These are phyloP conservation scores for Moesziomyces antarcticus DNA, from an alignment of 1,284 basidiomycete genomes.

Conservation along the genomic window DNA sequence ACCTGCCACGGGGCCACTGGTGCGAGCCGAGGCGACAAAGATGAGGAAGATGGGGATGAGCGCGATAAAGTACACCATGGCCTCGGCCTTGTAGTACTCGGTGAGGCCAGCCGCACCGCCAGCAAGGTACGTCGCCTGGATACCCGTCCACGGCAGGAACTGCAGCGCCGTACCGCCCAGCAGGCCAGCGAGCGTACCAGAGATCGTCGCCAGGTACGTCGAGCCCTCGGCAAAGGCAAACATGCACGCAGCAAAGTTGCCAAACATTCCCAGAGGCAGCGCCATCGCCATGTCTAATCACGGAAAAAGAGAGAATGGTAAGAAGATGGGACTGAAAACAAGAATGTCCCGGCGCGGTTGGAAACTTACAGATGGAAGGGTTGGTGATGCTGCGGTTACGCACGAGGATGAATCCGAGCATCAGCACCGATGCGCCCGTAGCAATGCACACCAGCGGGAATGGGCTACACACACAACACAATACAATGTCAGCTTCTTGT, in stretches of 20 bases:
- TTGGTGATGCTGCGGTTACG: constrained; percentile 26
- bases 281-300: constrained; percentile 17
- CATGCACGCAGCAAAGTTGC: constrained; percentile 53
- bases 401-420: constrained; percentile 38
- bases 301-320: too few species aligned
- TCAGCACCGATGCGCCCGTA: constrained; percentile 44
- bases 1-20: constrained; percentile 25
- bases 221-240: constrained; percentile 51
- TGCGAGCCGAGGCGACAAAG: constrained; percentile 44
- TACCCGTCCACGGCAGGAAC: constrained; percentile 57
- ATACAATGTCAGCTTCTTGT: background rate
- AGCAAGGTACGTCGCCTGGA: constrained; percentile 42
- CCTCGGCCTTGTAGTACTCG: constrained; percentile 35
- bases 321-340: too few species aligned
- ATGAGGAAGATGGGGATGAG: constrained; percentile 56
- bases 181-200: constrained; percentile 41
- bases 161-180: constrained; percentile 38
- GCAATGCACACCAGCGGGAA: constrained; percentile 47
- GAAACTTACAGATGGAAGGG: constrained; percentile 33
- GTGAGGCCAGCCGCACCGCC: constrained; percentile 16
- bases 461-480: constrained; percentile 20
- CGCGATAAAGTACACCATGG: constrained; percentile 40
- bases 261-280: constrained; percentile 51
- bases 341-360: too few species aligned
- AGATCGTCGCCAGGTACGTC: constrained; percentile 48